These are phyloP conservation scores for Leucogyrophana mollusca DNA, from an alignment of 768 basidiomycete species.

Conservation along the genomic window DNA sequence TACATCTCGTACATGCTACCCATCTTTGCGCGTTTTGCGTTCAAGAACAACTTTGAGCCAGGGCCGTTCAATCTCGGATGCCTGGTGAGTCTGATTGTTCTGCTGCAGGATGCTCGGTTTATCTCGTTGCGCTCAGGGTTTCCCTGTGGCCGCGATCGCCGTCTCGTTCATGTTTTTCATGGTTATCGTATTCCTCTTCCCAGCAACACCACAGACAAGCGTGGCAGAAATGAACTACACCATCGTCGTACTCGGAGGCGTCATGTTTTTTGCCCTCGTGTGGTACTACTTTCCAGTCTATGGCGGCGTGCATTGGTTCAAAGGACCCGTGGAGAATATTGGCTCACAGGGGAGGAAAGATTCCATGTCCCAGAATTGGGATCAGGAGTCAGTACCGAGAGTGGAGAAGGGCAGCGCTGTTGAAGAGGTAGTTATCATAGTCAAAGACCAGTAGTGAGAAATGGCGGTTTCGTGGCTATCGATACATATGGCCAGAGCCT, in stretches of 20 bases:
- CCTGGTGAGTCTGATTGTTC: slow-evolving; percentile 33
- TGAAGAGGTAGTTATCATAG: no score
- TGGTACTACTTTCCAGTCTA: slow-evolving; percentile 74
- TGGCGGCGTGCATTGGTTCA: slow-evolving; percentile 73
- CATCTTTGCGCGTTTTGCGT: slow-evolving; percentile 48
- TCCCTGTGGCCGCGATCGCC: slow-evolving; percentile 52
- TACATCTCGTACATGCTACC: slow-evolving; percentile 51
- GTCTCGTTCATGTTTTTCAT: slow-evolving; percentile 68
- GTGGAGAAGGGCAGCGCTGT: no score
- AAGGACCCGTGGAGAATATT: slow-evolving; percentile 58
- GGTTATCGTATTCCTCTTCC: slow-evolving; percentile 64
- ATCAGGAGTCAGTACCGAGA: no score
- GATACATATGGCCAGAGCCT: no score
- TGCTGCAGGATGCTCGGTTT: no score
- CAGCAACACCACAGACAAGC: slow-evolving; percentile 44
- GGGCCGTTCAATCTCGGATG: slow-evolving; percentile 49
- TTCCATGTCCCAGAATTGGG: no score
- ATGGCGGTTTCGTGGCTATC: no score
- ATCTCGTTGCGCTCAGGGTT: no score
- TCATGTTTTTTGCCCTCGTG: slow-evolving; percentile 50
- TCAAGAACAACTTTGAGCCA: slow-evolving; percentile 42
- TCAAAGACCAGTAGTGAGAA: no score
- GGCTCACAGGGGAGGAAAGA: no score
- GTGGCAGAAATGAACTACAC: slow-evolving; percentile 68
- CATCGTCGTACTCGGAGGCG: slow-evolving; percentile 61